phyloP scores from a whole-genome alignment of 2,329 filamentous ascomycete genomes.

The Claviceps sp. region DNA sequence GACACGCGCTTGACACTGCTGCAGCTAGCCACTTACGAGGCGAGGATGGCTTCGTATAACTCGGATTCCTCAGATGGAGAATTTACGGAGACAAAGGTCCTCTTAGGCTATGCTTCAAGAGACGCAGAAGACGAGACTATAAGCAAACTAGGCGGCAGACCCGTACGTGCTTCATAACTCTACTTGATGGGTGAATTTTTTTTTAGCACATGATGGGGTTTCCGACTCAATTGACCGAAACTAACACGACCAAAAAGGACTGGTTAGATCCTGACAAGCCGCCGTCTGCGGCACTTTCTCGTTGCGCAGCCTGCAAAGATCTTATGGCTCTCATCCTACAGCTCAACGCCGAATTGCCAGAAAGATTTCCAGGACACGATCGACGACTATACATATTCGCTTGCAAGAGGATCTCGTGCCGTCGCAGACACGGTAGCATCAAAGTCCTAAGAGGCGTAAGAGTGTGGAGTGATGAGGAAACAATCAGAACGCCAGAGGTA shows the following conservation, averaged over 20 bases:
- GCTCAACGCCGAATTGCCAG: slow-evolving; percentile 79
- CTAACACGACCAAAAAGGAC: slow-evolving; percentile 36
- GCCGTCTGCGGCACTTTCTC: slow-evolving; percentile 64
- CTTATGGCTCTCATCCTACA: slow-evolving; percentile 78
- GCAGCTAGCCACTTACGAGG: slow-evolving; percentile 4
- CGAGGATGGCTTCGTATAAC: slow-evolving; percentile 57
- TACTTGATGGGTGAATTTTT: background rate
- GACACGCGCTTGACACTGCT: slow-evolving; percentile 27
- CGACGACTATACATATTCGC: slow-evolving; percentile 77
- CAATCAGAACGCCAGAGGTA: slow-evolving; percentile 19
- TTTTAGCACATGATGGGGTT: background rate
- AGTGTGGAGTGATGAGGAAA: slow-evolving; percentile 29
- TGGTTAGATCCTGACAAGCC: slow-evolving; percentile 66
- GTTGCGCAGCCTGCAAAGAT: slow-evolving; percentile 77
- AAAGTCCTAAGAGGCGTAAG: slow-evolving; percentile 59
- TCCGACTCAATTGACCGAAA: background rate
- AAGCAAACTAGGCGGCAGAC: slow-evolving; percentile 75
- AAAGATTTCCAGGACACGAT: slow-evolving; percentile 76
- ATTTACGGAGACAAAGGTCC: slow-evolving; percentile 71
- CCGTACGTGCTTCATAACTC: slow-evolving; percentile 42
- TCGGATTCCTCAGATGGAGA: slow-evolving; percentile 67
- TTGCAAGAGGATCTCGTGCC: slow-evolving; percentile 66
- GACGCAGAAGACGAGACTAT: slow-evolving; percentile 70
- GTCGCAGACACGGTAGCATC: slow-evolving; percentile 70
- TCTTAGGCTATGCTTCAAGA: slow-evolving; percentile 78